Base-by-base conservation (phyloP, 1,284 basidiomycete genomes). In the Hemileia vastatrix region DNA sequence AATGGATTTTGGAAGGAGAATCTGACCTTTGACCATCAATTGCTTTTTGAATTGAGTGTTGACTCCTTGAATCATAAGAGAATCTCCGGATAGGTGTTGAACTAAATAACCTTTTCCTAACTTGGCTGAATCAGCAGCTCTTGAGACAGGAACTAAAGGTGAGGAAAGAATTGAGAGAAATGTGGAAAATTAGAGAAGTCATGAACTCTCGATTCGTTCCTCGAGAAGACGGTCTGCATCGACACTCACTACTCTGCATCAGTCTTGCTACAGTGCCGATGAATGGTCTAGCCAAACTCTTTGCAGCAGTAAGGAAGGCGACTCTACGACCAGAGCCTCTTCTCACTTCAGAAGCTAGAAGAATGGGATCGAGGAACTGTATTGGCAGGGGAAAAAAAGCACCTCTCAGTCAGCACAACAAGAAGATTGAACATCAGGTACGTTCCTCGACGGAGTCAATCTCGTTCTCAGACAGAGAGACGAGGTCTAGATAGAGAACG, bases 341-440 rank as follows among this genome's bases (percentile, higher is more conserved):
- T 11, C 73, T 65, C 9, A 73, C 74, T 60, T 74, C 74, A 47
- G 70, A 72, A 1, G 73, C 72, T 13, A 76, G 67, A 13, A 76
- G 67, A n/a, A 76, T 66, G 21, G 74, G 74, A 40, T 76, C 74
- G 55, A 76, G 67, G 65, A 76, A 76, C 66, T 75, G 72, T n/a
- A 27, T 27, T 27, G 27, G 27, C 45, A 50, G 48, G 48, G n/a
- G n/a, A 50, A 32, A 13, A 32, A 50, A 27, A 27, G 27, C 27
- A 27, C 27, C 27, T 27, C 27, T 27, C 27, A 27, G 27, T 27
- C 27, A 27, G 27, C 27, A 6, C 27, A 27, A 27, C 27, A 27
- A 27, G 27, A 27, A 27, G 27, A 27, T 27, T 27, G 27, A 27
- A 27, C 27, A 27, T 27, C 27, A 27, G 27, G n/a, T n/a, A n/a